A percentile compares a stretch with the other conserved stretches of the same genome.
These are phyloP conservation scores for Paramecium sexaurelia DNA, from an alignment of 73 alveolate species.

Conservation along the genomic window DNA sequence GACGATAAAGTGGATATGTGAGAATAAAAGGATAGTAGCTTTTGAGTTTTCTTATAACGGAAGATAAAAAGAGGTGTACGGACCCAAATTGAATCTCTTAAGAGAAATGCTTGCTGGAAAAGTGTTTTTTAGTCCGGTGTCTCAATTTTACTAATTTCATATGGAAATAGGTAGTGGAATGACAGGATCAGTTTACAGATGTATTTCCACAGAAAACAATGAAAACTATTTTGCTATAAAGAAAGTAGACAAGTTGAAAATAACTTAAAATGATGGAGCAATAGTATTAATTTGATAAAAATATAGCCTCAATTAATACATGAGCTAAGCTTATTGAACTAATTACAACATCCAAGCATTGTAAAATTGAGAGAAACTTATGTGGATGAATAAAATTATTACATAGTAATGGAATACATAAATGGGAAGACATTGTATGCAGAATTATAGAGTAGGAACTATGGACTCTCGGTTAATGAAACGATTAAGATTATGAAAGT, in stretches of 20 bases:
- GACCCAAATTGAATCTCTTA: neutral
- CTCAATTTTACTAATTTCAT: neutral
- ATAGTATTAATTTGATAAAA: neutral
- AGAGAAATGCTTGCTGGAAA: slow-evolving; percentile 56
- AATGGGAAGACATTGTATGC: slow-evolving; percentile 9
- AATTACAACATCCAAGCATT: neutral
- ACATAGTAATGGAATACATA: slow-evolving; percentile 28
- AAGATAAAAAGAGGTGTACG: neutral
- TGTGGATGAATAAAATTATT: neutral
- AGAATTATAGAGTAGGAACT: neutral
- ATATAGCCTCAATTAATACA: slow-evolving; percentile 23
- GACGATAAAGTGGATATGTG: neutral
- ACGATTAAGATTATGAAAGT: slow-evolving; percentile 2
- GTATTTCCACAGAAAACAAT: neutral
- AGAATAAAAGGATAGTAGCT: neutral
- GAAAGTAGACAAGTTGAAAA: neutral
- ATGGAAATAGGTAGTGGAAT: slow-evolving; percentile 37
- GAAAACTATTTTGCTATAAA: neutral
- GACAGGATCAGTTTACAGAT: slow-evolving; percentile 23
- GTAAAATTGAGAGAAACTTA: slow-evolving; percentile 33
- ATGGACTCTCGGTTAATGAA: neutral
- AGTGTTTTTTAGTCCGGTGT: neutral
- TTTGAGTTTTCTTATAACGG: neutral
- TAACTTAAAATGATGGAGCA: slow-evolving; percentile 20
- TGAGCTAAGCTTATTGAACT: neutral